Conservation (phyloP, 2,329 filamentous ascomycete genomes). For the Aspergillus tamarii region DNA sequence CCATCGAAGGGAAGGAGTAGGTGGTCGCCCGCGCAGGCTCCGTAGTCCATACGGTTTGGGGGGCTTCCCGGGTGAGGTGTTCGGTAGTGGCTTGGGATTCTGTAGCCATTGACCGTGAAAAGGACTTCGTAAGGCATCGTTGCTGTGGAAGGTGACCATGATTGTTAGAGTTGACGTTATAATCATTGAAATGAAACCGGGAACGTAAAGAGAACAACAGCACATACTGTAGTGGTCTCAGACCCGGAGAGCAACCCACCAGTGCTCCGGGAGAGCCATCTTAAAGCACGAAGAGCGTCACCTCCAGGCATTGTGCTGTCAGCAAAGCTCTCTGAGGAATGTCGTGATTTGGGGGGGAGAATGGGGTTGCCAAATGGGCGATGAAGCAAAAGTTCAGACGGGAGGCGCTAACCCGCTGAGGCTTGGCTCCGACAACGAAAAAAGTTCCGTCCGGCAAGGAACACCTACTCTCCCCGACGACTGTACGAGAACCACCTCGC, state of each 20-base stretch:
- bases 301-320: constrained; percentile 39
- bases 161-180: constrained; percentile 25
- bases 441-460: constrained; percentile 38
- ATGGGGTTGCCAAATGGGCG: constrained; percentile 11
- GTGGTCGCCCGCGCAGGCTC: constrained; percentile 78
- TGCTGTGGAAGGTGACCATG: constrained; percentile 38
- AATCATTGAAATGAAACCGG: neutral
- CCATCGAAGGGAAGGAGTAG: constrained; percentile 86
- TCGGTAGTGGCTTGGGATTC: constrained; percentile 41
- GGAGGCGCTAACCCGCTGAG: constrained; percentile 37
- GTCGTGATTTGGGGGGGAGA: constrained; percentile 15
- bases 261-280: constrained; percentile 43
- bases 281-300: constrained; percentile 39
- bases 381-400: constrained; percentile 40
- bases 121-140: constrained; percentile 40
- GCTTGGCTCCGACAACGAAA: constrained; percentile 40
- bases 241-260: constrained; percentile 37
- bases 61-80: constrained; percentile 29
- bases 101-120: constrained; percentile 54
- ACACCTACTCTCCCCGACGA: constrained; percentile 4
- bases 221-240: constrained; percentile 41
- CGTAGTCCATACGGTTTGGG: constrained; percentile 42
- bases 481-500: neutral
- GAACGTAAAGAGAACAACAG: constrained; percentile 11
- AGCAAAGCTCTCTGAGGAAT: constrained; percentile 6